These are phyloP conservation scores for Bullera alba DNA, from an alignment of 768 basidiomycete species.

Conservation along the genomic window DNA sequence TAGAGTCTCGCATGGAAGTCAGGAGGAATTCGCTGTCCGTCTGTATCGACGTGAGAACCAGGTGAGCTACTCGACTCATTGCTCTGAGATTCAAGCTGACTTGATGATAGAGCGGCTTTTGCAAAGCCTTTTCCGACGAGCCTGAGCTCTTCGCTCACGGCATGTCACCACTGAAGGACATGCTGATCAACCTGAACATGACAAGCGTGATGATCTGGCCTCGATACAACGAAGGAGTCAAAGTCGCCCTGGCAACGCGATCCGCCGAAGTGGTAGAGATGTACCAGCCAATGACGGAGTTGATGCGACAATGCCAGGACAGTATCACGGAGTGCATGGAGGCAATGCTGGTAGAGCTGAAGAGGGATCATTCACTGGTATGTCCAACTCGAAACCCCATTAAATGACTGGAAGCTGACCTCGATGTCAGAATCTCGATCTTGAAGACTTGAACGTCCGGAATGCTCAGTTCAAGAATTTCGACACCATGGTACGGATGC, in stretches of 20 bases:
- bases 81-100: conserved; percentile 1
- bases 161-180: conserved; percentile 79
- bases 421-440: conserved; percentile 65
- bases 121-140: conserved; percentile 96
- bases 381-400: conserved; percentile 1
- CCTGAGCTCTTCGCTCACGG: conserved; percentile 92
- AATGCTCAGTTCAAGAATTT: conserved; percentile 92
- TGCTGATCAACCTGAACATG: conserved; percentile 87
- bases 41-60: conserved; percentile 83
- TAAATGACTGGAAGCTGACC: background rate
- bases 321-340: conserved; percentile 93
- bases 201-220: conserved; percentile 88
- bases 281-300: conserved; percentile 71
- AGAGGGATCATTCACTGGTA: conserved; percentile 72
- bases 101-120: conserved; percentile 59
- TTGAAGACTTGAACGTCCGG: conserved; percentile 86
- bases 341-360: conserved; percentile 77
- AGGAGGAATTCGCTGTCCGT: conserved; percentile 89
- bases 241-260: conserved; percentile 69
- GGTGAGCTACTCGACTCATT: conserved; percentile 26
- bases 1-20: conserved; percentile 74
- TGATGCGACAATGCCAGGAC: conserved; percentile 87
- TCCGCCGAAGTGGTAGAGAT: conserved; percentile 88
- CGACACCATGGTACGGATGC: conserved; percentile 75
- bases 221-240: conserved; percentile 82